Conservation (phyloP, 768 basidiomycete genomes). For the Termitomyces sp. region DNA sequence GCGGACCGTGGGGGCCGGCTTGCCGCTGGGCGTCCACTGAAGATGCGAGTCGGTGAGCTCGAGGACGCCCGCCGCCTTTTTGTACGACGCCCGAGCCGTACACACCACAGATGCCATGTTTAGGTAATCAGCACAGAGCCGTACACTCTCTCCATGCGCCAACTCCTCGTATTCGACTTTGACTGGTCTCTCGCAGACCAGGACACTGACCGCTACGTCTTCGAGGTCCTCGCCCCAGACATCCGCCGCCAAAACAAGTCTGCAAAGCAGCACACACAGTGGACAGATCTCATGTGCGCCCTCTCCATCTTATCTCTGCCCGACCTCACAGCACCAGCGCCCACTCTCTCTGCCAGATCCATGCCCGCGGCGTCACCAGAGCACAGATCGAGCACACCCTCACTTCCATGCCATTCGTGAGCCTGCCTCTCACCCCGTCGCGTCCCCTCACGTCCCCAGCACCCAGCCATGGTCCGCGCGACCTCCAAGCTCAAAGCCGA, state of each 20-base stretch:
- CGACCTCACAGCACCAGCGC: slow-evolving; percentile 35
- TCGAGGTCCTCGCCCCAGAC: slow-evolving; percentile 82
- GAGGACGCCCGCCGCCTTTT: slow-evolving; percentile 72
- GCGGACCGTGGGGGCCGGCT: slow-evolving; percentile 56
- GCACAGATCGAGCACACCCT: slow-evolving; percentile 73
- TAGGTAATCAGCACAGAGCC: slow-evolving; percentile 18
- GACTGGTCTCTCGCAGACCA: slow-evolving; percentile 98
- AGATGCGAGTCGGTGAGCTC: slow-evolving; percentile 69
- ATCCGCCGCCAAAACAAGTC: slow-evolving; percentile 78
- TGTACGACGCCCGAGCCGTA: slow-evolving; percentile 78
- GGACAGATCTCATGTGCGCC: slow-evolving; percentile 92
- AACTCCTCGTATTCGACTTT: slow-evolving; percentile 93
- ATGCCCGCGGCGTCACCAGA: slow-evolving; percentile 60
- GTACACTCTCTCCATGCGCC: slow-evolving; percentile 27
- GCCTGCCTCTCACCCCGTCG: slow-evolving; percentile 18
- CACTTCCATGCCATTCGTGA: slow-evolving; percentile 79
- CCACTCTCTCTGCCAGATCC: slow-evolving; percentile 65
- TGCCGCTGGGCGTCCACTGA: slow-evolving; percentile 77
- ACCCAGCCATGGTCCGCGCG: slow-evolving; percentile 94
- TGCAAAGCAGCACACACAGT: slow-evolving; percentile 61
- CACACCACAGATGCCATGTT: slow-evolving; percentile 62
- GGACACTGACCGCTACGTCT: slow-evolving; percentile 92
- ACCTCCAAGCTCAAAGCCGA: slow-evolving; percentile 69
- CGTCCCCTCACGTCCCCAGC: slow-evolving; percentile 40
- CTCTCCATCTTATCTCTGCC: not conserved